Evolutionary conservation across 441 rosid genomes (phyloP).

Genomic region (Pelargonium australe): DNA sequence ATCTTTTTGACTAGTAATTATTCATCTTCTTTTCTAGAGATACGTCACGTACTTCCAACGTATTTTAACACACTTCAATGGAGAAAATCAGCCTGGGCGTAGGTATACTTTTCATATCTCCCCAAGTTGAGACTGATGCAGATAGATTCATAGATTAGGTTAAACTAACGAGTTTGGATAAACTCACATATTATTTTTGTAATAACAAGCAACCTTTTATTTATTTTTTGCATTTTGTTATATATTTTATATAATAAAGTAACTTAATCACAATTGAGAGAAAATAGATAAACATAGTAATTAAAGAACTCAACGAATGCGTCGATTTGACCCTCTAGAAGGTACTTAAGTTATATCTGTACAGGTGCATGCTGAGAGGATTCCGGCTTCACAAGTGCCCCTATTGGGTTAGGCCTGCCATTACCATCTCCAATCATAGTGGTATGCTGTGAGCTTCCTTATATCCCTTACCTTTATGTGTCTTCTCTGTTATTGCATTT

Average conservation of each 20-base stretch:
- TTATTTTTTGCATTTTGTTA: neutral
- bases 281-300: neutral
- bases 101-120: slow-evolving; percentile 38
- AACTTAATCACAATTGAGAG: neutral
- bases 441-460: slow-evolving; percentile 36
- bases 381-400: slow-evolving; percentile 75
- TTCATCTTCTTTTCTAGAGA: slow-evolving; percentile 38
- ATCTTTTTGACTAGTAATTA: slow-evolving; percentile 19
- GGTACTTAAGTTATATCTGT: slow-evolving; percentile 24
- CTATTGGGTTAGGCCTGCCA: slow-evolving; percentile 79
- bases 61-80: slow-evolving; percentile 41
- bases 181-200: neutral
- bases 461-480: neutral
- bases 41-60: slow-evolving; percentile 68
- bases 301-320: slow-evolving; percentile 5
- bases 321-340: slow-evolving; percentile 5
- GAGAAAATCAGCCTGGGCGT: slow-evolving; percentile 57
- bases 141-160: neutral
- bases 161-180: neutral
- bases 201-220: neutral
- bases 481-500: neutral
- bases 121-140: neutral
- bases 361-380: slow-evolving; percentile 86
- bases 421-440: slow-evolving; percentile 59
- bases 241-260: neutral